phyloP scores from a whole-genome alignment of 495 filamentous ascomycete species.

The Aspergillus mulundensis region DNA sequence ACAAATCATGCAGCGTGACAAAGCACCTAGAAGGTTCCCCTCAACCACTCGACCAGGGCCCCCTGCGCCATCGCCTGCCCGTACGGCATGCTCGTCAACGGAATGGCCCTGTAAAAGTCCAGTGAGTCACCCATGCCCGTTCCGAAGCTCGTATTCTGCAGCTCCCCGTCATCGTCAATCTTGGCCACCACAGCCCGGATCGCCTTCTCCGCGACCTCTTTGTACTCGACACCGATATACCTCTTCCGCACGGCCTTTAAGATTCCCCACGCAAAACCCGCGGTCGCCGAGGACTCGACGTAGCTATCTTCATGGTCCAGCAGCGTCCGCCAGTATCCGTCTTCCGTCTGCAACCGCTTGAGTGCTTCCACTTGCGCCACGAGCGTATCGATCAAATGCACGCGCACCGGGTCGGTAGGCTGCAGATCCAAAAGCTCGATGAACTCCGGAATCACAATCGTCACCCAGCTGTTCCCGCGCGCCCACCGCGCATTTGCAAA shows the following conservation, averaged over 20 bases:
- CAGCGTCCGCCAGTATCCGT: constrained; percentile 65
- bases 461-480: constrained; percentile 64
- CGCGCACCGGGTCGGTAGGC: constrained; percentile 53
- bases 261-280: constrained; percentile 71
- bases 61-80: constrained; percentile 76
- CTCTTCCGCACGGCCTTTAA: constrained; percentile 64
- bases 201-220: constrained; percentile 53
- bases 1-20: too few species aligned
- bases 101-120: constrained; percentile 67
- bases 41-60: constrained; percentile 61
- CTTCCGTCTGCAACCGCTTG: constrained; percentile 46
- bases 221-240: constrained; percentile 53
- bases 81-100: constrained; percentile 69
- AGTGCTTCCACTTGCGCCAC: constrained; percentile 61
- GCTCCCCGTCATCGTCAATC: constrained; percentile 57
- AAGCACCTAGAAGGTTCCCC: constrained; percentile 43
- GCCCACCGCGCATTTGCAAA: constrained; percentile 69
- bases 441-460: constrained; percentile 70
- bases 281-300: constrained; percentile 66
- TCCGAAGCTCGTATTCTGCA: constrained; percentile 67
- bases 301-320: constrained; percentile 63
- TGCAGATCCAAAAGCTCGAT: constrained; percentile 60
- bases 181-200: constrained; percentile 56
- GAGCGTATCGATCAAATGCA: constrained; percentile 57
- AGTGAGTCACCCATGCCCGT: constrained; percentile 65